Conservation (phyloP, 176 grass and related monocot genomes). For the Eremochloa ophiuroides region DNA sequence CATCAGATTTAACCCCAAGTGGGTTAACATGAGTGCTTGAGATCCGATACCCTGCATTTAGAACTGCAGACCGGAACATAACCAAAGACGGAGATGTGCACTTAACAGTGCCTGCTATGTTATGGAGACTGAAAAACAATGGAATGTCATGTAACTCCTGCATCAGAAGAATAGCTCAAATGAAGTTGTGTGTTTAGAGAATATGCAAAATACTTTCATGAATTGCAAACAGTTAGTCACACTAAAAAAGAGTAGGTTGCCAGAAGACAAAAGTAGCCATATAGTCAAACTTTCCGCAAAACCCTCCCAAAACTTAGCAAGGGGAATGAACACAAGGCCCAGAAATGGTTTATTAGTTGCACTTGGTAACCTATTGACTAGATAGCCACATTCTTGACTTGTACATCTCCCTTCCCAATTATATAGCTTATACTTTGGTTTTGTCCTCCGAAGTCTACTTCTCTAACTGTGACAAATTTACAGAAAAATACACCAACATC, state of each 20-base stretch:
- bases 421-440: not conserved
- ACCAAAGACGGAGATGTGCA: slow-evolving; percentile 75
- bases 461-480: not conserved
- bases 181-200: not conserved
- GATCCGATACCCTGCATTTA: slow-evolving; percentile 95
- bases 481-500: not conserved
- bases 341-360: slow-evolving; percentile 12
- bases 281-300: not conserved
- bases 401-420: not conserved
- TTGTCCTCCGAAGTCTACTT: not conserved
- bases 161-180: slow-evolving; percentile 34
- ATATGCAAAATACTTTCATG: slow-evolving; percentile 10
- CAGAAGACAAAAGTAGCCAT: slow-evolving; percentile 17
- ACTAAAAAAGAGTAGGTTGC: not conserved
- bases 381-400: not conserved
- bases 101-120: slow-evolving; percentile 81
- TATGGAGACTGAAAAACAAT: slow-evolving; percentile 94
- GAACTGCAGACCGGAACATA: slow-evolving; percentile 83
- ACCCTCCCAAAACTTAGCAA: not conserved
- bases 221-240: not conserved
- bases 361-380: not conserved
- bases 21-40: slow-evolving; percentile 79
- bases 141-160: slow-evolving; percentile 85
- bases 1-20: slow-evolving; percentile 81
- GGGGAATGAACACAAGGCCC: not conserved